These are phyloP conservation scores for Fraxinus platypoda DNA, from an alignment of 305 asterid genomes.

Conservation along the genomic window DNA sequence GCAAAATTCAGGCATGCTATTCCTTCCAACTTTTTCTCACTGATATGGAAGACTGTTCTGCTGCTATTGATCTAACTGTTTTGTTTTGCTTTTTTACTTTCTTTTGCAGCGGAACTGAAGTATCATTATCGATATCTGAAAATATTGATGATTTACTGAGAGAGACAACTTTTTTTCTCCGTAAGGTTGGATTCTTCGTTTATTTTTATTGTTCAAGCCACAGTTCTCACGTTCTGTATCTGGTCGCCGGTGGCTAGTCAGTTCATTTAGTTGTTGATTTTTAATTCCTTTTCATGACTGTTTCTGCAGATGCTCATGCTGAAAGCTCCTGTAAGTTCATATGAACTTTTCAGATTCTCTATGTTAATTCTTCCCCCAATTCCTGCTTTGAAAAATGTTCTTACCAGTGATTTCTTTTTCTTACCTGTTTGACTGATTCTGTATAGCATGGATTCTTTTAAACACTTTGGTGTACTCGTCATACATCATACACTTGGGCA, in stretches of 20 bases:
- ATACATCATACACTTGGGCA: neutral
- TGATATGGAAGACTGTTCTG: constrained; percentile 19
- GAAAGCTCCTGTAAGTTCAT: constrained; percentile 63
- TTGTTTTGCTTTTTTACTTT: constrained; percentile 5
- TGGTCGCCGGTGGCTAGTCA: neutral
- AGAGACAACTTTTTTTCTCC: constrained; percentile 44
- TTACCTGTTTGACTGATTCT: neutral
- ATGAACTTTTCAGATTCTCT: constrained; percentile 17
- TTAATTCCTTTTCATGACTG: constrained; percentile 17
- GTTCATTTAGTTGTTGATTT: constrained; percentile 22
- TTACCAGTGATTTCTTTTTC: neutral
- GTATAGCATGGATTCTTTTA: neutral
- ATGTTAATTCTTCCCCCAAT: constrained; percentile 16
- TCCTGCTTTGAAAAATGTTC: neutral
- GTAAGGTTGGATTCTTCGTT: constrained; percentile 52
- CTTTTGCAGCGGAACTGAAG: constrained; percentile 76
- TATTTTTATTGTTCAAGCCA: constrained; percentile 5
- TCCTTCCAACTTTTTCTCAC: constrained; percentile 21
- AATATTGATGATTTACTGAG: constrained; percentile 40
- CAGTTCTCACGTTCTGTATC: neutral
- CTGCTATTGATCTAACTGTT: constrained; percentile 17
- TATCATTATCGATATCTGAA: constrained; percentile 48
- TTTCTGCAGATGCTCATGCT: constrained; percentile 60
- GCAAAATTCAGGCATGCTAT: constrained; percentile 68
- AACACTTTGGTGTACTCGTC: neutral